phyloP scores from a whole-genome alignment of 2,329 filamentous ascomycete genomes.

The Aureobasidium sp. region DNA sequence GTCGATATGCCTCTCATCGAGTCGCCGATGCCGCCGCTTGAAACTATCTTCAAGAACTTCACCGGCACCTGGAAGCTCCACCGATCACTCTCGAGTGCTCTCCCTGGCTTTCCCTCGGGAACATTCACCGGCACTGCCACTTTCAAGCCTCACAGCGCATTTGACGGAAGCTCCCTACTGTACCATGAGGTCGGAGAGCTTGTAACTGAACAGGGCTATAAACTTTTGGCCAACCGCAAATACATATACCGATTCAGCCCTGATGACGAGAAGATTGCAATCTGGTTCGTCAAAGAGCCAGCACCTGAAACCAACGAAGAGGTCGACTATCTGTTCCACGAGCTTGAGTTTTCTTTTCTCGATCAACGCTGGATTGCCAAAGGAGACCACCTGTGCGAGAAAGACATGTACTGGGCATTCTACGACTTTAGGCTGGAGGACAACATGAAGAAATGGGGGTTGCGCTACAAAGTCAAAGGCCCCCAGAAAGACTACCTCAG shows the following conservation, averaged over 20 bases:
- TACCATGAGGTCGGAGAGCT: conserved; percentile 31
- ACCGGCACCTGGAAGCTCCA: conserved; percentile 29
- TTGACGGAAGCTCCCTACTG: conserved; percentile 23
- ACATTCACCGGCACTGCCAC: conserved; percentile 30
- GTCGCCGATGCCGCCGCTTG: conserved; percentile 11
- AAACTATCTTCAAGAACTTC: conserved; percentile 28
- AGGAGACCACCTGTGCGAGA: conserved; percentile 61
- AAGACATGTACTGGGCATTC: conserved; percentile 63
- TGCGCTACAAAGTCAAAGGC: conserved; percentile 32
- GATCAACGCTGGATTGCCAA: conserved; percentile 50
- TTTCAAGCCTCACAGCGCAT: conserved; percentile 26
- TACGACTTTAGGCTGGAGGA: conserved; percentile 53
- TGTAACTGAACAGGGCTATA: conserved; percentile 30
- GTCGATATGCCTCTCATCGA: conserved; percentile 5
- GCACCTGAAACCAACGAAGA: conserved; percentile 32
- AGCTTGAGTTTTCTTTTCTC: conserved; percentile 52
- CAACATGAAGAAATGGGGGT: conserved; percentile 29
- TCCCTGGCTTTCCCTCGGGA: conserved; percentile 30
- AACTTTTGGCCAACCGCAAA: conserved; percentile 56
- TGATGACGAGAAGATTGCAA: conserved; percentile 54
- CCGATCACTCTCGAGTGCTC: conserved; percentile 26
- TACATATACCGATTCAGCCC: conserved; percentile 69
- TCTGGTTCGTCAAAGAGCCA: conserved; percentile 70
- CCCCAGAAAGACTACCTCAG: conserved; percentile 33
- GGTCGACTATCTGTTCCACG: conserved; percentile 69